These are phyloP conservation scores for Metarhizium robertsii DNA, from an alignment of 2,329 filamentous ascomycete genomes.

Conservation along the genomic window DNA sequence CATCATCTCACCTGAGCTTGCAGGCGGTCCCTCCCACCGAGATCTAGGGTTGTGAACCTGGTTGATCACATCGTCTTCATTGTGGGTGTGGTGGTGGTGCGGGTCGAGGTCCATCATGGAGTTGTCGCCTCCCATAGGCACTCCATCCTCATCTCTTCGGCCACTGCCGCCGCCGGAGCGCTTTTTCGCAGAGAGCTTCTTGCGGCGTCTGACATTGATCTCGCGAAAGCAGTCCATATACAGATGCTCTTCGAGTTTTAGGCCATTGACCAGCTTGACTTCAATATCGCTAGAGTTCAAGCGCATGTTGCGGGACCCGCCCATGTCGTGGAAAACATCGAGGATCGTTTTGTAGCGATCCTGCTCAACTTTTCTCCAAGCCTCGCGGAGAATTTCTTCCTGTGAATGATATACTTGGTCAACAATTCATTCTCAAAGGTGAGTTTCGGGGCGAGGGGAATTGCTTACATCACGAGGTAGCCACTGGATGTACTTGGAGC, in stretches of 20 bases:
- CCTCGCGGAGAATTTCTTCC: constrained; percentile 31
- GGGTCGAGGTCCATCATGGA: constrained; percentile 28
- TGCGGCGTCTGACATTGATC: constrained; percentile 28
- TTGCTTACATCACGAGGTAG: constrained; percentile 38
- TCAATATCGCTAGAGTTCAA: constrained; percentile 42
- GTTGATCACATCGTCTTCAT: constrained; percentile 25
- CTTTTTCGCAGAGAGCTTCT: constrained; percentile 26
- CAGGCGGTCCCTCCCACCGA: constrained; percentile 17
- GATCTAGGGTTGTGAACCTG: constrained; percentile 18
- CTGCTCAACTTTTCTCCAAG: constrained; percentile 31
- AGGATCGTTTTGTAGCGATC: constrained; percentile 33
- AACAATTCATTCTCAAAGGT: constrained; percentile 5
- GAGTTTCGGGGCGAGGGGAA: background rate
- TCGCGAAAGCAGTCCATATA: constrained; percentile 30
- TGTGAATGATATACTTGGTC: constrained; percentile 11
- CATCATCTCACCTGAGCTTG: constrained; percentile 17
- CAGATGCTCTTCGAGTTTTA: constrained; percentile 28
- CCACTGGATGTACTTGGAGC: constrained; percentile 40
- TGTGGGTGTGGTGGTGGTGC: constrained; percentile 25
- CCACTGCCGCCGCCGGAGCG: constrained; percentile 9
- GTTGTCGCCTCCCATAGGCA: constrained; percentile 30
- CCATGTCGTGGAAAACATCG: constrained; percentile 36
- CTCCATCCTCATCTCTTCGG: constrained; percentile 19
- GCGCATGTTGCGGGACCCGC: constrained; percentile 38
- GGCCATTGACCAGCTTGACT: constrained; percentile 36